A percentile compares a stretch with the other conserved stretches of the same genome.
These are phyloP conservation scores for Poteriospumella lacustris DNA, from an alignment of 108 stramenopile species.

Conservation along the genomic window DNA sequence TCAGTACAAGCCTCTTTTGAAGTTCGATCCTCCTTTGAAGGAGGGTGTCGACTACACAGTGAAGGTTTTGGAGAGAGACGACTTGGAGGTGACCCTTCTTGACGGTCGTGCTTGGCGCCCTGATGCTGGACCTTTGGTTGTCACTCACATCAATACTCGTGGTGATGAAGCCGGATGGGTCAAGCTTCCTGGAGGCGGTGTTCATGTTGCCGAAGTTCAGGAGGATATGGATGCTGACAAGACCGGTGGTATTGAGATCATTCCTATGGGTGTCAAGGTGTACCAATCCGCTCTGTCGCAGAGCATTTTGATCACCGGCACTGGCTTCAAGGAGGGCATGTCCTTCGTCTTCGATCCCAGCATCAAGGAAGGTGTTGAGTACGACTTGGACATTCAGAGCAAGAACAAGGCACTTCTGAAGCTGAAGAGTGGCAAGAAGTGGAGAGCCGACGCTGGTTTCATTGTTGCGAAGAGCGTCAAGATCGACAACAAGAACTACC, in stretches of 20 bases:
- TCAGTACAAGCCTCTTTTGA: constrained; percentile 12
- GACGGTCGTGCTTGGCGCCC: constrained; percentile 35
- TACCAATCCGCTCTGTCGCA: not conserved
- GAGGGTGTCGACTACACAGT: constrained; percentile 36
- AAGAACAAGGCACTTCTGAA: not conserved
- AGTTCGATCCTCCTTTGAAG: constrained; percentile 40
- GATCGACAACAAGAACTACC: not conserved
- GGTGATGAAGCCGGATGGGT: constrained; percentile 28
- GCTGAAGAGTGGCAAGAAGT: constrained; percentile 13
- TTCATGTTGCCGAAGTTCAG: not conserved
- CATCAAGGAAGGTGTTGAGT: constrained; percentile 28
- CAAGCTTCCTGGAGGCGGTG: not conserved
- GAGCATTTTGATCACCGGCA: not conserved
- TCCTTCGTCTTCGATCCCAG: constrained; percentile 42
- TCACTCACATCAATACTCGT: constrained; percentile 19
- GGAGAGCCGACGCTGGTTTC: not conserved
- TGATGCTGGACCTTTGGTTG: constrained; percentile 28
- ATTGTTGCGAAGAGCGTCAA: not conserved
- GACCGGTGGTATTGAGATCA: not conserved
- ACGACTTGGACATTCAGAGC: not conserved
- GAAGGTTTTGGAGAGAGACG: not conserved
- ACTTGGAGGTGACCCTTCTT: constrained; percentile 32
- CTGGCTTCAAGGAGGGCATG: constrained; percentile 16
- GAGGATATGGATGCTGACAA: constrained; percentile 4
- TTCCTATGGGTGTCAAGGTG: constrained; percentile 12